These are phyloP conservation scores for Yamadazyma friedrichii DNA, from an alignment of 1,139 yeast genomes.

Conservation along the genomic window DNA sequence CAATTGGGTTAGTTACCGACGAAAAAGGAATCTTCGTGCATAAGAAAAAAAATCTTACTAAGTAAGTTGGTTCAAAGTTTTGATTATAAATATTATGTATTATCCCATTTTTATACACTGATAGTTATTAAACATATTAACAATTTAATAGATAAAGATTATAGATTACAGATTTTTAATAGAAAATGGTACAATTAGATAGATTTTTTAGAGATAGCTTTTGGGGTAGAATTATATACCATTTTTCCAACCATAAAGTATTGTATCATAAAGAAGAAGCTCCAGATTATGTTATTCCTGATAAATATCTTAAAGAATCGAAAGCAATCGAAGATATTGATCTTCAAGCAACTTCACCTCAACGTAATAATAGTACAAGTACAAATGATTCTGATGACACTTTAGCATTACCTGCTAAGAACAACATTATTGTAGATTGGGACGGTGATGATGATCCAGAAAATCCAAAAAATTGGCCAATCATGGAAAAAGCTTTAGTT, in stretches of 20 bases:
- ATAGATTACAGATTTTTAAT: too few relatives aligned
- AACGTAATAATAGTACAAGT: not conserved
- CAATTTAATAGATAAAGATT: too few relatives aligned
- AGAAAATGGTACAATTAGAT: not conserved
- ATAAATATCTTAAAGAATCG: slow-evolving; percentile 20
- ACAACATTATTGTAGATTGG: slow-evolving; percentile 6
- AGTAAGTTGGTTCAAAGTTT: too few relatives aligned
- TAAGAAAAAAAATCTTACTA: too few relatives aligned
- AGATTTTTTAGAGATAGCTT: slow-evolving; percentile 32
- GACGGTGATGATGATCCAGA: slow-evolving; percentile 26
- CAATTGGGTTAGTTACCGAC: too few relatives aligned
- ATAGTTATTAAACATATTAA: too few relatives aligned
- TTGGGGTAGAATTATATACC: slow-evolving; percentile 32
- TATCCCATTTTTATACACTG: not conserved
- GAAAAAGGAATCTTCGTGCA: too few relatives aligned
- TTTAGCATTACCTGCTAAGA: not conserved
- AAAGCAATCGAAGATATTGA: not conserved
- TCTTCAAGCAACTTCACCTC: not conserved
- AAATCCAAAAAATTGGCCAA: slow-evolving; percentile 30
- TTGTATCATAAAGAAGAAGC: slow-evolving; percentile 32
- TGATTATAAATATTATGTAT: too few relatives aligned
- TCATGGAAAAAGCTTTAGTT: slow-evolving; percentile 19
- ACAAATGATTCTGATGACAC: not conserved
- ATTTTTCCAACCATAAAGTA: slow-evolving; percentile 28
- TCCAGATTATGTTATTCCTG: slow-evolving; percentile 32